These are phyloP conservation scores for Phytophthora multivora DNA, from an alignment of 352 stramenopile genomes.

Conservation along the genomic window DNA sequence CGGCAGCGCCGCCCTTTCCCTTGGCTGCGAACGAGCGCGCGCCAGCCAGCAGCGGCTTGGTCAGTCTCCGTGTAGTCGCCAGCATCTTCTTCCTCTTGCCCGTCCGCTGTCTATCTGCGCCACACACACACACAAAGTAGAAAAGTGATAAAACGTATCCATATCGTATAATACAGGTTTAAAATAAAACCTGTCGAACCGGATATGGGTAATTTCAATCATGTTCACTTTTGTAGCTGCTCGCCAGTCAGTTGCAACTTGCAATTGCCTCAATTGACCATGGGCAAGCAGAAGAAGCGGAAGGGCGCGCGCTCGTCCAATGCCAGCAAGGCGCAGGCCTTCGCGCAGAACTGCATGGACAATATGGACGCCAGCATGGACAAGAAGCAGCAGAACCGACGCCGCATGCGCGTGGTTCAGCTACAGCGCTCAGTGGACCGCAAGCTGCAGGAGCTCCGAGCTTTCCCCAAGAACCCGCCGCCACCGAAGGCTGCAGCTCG, in stretches of 20 bases:
- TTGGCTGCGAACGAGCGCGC: slow-evolving; percentile 72
- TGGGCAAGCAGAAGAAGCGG: slow-evolving; percentile 65
- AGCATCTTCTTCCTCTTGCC: slow-evolving; percentile 24
- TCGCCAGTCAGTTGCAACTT: slow-evolving; percentile 10
- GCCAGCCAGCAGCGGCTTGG: slow-evolving; percentile 35
- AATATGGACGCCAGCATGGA: slow-evolving; percentile 65
- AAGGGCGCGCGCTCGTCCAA: slow-evolving; percentile 59
- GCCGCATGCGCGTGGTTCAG: slow-evolving; percentile 83
- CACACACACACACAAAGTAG: slow-evolving; percentile 12
- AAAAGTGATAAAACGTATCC: no score
- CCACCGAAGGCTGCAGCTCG: slow-evolving; percentile 41
- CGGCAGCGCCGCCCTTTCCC: slow-evolving; percentile 51
- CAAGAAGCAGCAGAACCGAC: slow-evolving; percentile 67
- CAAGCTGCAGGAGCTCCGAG: slow-evolving; percentile 67
- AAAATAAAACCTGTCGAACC: background rate
- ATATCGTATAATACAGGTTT: no score
- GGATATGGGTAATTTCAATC: slow-evolving; percentile 15
- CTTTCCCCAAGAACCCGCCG: slow-evolving; percentile 54
- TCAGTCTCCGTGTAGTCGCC: slow-evolving; percentile 52
- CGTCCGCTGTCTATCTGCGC: slow-evolving; percentile 8
- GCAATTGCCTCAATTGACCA: slow-evolving; percentile 4
- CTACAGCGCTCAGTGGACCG: slow-evolving; percentile 75
- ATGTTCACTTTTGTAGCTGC: background rate
- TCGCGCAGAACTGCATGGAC: slow-evolving; percentile 63
- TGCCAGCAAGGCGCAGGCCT: slow-evolving; percentile 57